Percentiles rank a stretch among this genome's conserved stretches.
Conservation (phyloP, 768 basidiomycete species). For the Hemileccinum rubropunctum region DNA sequence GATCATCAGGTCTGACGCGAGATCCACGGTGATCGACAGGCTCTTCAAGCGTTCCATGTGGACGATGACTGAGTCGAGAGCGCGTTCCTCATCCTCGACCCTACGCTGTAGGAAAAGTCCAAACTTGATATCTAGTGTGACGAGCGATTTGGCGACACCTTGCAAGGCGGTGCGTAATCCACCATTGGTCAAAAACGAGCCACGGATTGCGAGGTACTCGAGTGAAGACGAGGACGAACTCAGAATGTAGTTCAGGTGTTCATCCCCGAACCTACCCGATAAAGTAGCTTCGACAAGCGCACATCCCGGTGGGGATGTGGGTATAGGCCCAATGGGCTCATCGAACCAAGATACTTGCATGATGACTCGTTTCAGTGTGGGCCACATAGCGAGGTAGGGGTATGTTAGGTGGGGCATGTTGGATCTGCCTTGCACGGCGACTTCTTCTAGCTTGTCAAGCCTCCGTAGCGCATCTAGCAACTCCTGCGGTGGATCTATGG, state of each 20-base stretch:
- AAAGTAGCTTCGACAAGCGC: neutral
- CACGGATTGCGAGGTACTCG: neutral
- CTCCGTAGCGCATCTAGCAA: neutral
- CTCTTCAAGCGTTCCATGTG: neutral
- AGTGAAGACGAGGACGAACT: neutral
- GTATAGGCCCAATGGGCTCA: neutral
- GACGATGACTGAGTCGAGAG: neutral
- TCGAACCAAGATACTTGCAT: neutral
- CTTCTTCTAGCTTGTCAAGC: neutral
- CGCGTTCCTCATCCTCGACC: neutral
- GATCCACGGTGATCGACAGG: neutral
- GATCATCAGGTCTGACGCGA: neutral
- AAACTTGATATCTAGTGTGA: neutral
- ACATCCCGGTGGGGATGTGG: neutral
- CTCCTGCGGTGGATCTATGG: no score
- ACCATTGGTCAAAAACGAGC: neutral
- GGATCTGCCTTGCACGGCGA: neutral
- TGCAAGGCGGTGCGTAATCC: neutral
- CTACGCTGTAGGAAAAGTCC: neutral
- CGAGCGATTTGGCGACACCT: neutral
- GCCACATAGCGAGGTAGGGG: neutral
- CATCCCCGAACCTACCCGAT: neutral
- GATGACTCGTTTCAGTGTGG: neutral
- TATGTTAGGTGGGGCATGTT: no score
- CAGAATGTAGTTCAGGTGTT: neutral